A percentile compares a stretch with the other conserved stretches of the same genome.
These are phyloP conservation scores for Peronospora destructor DNA, from an alignment of 352 stramenopile species.

Conservation along the genomic window DNA sequence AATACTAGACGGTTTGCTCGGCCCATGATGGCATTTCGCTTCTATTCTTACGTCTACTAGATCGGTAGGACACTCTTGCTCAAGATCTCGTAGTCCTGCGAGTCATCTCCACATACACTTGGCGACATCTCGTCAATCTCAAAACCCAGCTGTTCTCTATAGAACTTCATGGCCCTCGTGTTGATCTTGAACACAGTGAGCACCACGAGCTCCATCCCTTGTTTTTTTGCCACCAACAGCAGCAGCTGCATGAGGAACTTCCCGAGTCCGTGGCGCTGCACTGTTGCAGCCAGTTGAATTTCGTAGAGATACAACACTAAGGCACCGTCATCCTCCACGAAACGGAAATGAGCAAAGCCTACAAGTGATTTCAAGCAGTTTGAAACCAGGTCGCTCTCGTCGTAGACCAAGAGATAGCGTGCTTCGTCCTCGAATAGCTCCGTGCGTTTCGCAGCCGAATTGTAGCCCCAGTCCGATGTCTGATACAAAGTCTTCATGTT, in stretches of 20 bases:
- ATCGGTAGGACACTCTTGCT: constrained; percentile 49
- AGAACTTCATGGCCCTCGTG: constrained; percentile 83
- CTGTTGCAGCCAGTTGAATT: constrained; percentile 73
- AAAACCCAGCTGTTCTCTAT: constrained; percentile 82
- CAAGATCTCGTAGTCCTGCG: constrained; percentile 81
- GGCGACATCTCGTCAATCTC: constrained; percentile 87
- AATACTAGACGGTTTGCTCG: background rate
- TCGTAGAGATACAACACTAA: constrained; percentile 92
- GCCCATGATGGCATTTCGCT: background rate
- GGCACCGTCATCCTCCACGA: constrained; percentile 88
- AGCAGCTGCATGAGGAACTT: constrained; percentile 89
- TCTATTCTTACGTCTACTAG: constrained; percentile 25
- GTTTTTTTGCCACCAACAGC: constrained; percentile 67
- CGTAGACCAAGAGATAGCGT: constrained; percentile 74
- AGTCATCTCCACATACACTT: constrained; percentile 59
- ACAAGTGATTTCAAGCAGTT: constrained; percentile 26
- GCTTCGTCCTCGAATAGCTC: constrained; percentile 85
- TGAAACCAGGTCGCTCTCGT: constrained; percentile 9
- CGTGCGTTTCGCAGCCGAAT: constrained; percentile 67
- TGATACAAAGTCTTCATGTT: constrained; percentile 91
- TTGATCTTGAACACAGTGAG: constrained; percentile 93
- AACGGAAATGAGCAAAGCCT: constrained; percentile 90
- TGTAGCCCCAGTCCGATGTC: constrained; percentile 85
- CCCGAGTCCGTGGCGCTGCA: constrained; percentile 77
- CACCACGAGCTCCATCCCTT: constrained; percentile 86